Conservation (phyloP, 352 stramenopile species). For the Phytophthora fragariaefolia region DNA sequence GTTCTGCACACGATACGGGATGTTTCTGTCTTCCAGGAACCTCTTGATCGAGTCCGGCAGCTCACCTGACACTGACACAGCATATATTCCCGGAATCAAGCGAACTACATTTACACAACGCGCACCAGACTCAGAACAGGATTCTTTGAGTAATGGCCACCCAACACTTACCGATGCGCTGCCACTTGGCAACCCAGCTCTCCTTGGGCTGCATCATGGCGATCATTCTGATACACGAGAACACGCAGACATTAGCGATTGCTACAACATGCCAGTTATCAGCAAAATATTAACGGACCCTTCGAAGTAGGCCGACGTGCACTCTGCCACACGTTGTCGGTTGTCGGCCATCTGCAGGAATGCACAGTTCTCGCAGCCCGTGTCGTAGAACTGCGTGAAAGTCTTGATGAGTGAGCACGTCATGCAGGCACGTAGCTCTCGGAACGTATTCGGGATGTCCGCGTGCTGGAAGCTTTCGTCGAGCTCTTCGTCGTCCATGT, state of each 20-base stretch:
- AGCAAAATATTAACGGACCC: conserved; percentile 47
- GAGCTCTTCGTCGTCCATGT: conserved; percentile 85
- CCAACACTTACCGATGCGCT: conserved; percentile 69
- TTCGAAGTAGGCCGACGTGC: conserved; percentile 90
- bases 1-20: conserved; percentile 83
- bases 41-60: conserved; percentile 89
- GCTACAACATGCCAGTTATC: no score
- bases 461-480: conserved; percentile 83
- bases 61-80: conserved; percentile 86
- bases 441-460: conserved; percentile 90
- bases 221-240: conserved; percentile 71
- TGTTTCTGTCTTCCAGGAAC: conserved; percentile 89
- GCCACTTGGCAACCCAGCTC: conserved; percentile 92
- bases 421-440: conserved; percentile 88
- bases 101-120: conserved; percentile 50
- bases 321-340: conserved; percentile 87
- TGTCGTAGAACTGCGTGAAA: conserved; percentile 92
- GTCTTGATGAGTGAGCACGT: conserved; percentile 91
- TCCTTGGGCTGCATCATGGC: conserved; percentile 91
- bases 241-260: neutral
- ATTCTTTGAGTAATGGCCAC: neutral
- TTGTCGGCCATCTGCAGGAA: conserved; percentile 93
- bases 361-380: conserved; percentile 88
- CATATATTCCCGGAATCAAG: conserved; percentile 86
- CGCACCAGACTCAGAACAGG: conserved; percentile 8